These are phyloP conservation scores for Cryptococcus sp. DNA, from an alignment of 1,284 basidiomycete genomes.

Conservation along the genomic window DNA sequence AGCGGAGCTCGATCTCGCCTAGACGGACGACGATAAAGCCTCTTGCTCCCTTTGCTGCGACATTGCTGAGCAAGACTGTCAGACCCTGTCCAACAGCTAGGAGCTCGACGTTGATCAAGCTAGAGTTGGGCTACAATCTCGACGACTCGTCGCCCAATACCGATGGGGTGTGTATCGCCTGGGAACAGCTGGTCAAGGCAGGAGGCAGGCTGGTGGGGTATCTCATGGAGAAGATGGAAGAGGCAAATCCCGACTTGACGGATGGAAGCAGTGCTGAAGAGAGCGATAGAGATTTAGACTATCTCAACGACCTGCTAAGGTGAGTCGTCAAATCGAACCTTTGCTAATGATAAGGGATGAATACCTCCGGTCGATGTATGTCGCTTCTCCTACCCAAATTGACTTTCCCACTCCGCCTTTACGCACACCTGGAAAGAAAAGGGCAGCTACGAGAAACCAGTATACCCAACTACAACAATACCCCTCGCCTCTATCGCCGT, in stretches of 20 bases:
- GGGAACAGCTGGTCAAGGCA: conserved; percentile 14
- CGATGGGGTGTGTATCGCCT: conserved; percentile 19
- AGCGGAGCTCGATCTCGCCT: neutral
- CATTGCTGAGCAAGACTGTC: conserved; percentile 4
- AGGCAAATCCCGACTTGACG: conserved; percentile 21
- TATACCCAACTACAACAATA: conserved; percentile 10
- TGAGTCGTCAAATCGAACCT: conserved; percentile 2
- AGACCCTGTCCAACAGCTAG: conserved; percentile 1
- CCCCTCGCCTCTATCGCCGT: conserved; percentile 10
- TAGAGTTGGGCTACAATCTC: conserved; percentile 27
- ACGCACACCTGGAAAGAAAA: conserved; percentile 6
- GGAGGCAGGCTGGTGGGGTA: conserved; percentile 15
- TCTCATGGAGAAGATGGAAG: conserved; percentile 3
- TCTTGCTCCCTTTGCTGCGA: conserved; percentile 7
- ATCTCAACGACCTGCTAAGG: conserved; percentile 16
- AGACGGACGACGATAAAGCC: conserved; percentile 3
- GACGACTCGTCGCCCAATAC: conserved; percentile 19
- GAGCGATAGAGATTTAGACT: conserved; percentile 27
- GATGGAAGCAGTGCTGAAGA: conserved; percentile 31
- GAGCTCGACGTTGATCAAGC: conserved; percentile 15
- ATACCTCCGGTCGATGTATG: conserved; percentile 16
- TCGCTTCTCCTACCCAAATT: conserved; percentile 5
- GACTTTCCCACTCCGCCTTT: conserved; percentile 4
- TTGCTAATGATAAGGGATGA: conserved; percentile 19
- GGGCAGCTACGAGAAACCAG: conserved; percentile 18